Evolutionary conservation across 495 filamentous ascomycete genomes (phyloP).

Genomic region (Evansstolkia leycettana): DNA sequence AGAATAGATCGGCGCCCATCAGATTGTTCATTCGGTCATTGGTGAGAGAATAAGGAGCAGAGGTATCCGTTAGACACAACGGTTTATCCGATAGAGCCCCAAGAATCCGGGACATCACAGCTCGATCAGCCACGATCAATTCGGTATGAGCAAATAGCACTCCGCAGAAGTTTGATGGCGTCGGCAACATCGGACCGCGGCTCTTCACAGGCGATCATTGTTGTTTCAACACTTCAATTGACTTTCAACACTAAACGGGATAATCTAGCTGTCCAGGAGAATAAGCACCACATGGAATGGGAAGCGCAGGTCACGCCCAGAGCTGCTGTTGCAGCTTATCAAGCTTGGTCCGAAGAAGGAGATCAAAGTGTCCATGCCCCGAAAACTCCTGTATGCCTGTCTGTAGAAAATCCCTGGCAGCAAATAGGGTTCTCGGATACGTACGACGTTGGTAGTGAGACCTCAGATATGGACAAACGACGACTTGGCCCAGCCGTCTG

Average conservation of each 20-base stretch:
- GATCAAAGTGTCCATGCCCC: slow-evolving; percentile 63
- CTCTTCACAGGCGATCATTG: slow-evolving; percentile 28
- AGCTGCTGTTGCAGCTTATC: slow-evolving; percentile 46
- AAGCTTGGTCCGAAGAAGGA: slow-evolving; percentile 20
- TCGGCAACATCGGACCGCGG: slow-evolving; percentile 15
- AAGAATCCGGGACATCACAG: slow-evolving; percentile 20
- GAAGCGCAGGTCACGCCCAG: slow-evolving; percentile 58
- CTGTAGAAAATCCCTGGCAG: no score
- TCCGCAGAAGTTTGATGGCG: slow-evolving; percentile 21
- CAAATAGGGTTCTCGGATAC: slow-evolving; percentile 20
- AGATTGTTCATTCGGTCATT: slow-evolving; percentile 28
- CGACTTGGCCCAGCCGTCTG: slow-evolving; percentile 34
- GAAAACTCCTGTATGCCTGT: no score
- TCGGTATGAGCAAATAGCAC: slow-evolving; percentile 30
- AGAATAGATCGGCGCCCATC: slow-evolving; percentile 29
- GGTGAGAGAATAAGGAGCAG: slow-evolving; percentile 14
- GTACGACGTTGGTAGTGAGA: slow-evolving; percentile 33
- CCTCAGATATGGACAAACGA: slow-evolving; percentile 40
- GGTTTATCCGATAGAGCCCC: slow-evolving; percentile 19
- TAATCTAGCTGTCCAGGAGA: slow-evolving; percentile 45
- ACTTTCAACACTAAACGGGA: slow-evolving; percentile 28
- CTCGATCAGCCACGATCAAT: slow-evolving; percentile 27
- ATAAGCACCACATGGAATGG: slow-evolving; percentile 57
- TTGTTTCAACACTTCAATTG: slow-evolving; percentile 26
- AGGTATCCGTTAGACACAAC: slow-evolving; percentile 15